These are phyloP conservation scores for Boletus sp. DNA, from an alignment of 768 basidiomycete genomes.

Conservation along the genomic window DNA sequence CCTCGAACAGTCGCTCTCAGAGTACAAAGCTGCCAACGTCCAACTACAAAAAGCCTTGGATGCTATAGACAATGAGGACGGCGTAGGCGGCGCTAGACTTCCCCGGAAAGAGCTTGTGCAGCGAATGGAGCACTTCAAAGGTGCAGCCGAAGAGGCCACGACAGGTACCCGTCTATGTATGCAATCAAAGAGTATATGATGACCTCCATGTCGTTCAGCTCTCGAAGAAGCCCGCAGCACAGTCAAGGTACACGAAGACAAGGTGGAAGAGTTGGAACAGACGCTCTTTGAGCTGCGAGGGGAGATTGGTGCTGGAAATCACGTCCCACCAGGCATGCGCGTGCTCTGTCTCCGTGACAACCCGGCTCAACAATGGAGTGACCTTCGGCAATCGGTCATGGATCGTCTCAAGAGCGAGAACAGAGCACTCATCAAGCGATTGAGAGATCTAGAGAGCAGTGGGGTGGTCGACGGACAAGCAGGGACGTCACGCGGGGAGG, in stretches of 20 bases:
- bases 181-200: not conserved
- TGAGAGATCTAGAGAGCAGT: slow-evolving; percentile 58
- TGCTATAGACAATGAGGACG: slow-evolving; percentile 38
- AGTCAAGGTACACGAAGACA: slow-evolving; percentile 40
- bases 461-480: slow-evolving; percentile 25
- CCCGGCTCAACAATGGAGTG: slow-evolving; percentile 81
- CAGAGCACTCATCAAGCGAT: slow-evolving; percentile 66
- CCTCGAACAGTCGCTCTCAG: slow-evolving; percentile 52
- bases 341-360: slow-evolving; percentile 72
- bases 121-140: slow-evolving; percentile 38
- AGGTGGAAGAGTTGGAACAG: slow-evolving; percentile 75
- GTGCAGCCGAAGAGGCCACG: slow-evolving; percentile 37
- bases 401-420: slow-evolving; percentile 82
- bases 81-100: slow-evolving; percentile 15
- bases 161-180: slow-evolving; percentile 35
- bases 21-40: slow-evolving; percentile 52
- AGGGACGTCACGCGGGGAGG: slow-evolving; percentile 13
- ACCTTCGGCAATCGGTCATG: slow-evolving; percentile 70
- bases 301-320: slow-evolving; percentile 71
- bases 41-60: slow-evolving; percentile 50
- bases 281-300: slow-evolving; percentile 74
- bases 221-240: slow-evolving; percentile 41
- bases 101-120: slow-evolving; percentile 40
- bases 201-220: slow-evolving; percentile 32
- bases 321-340: slow-evolving; percentile 69